Evolutionary conservation across 495 filamentous ascomycete genomes (phyloP).

Genomic region (Trichoderma orchidacearum): DNA sequence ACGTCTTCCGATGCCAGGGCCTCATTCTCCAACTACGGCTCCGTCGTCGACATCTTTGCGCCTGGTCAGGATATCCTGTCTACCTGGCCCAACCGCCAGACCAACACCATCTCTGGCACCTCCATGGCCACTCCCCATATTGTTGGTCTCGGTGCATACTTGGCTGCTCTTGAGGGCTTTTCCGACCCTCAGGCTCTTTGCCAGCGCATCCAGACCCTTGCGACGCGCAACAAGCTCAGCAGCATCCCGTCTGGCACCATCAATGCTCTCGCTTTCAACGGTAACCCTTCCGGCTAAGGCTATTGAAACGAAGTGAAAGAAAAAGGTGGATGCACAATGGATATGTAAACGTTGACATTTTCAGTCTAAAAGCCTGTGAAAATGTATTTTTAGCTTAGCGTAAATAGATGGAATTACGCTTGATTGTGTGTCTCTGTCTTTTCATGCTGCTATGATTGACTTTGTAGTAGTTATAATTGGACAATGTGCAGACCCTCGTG

Average conservation of each 20-base stretch:
- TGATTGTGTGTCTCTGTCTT: no score
- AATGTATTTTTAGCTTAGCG: no score
- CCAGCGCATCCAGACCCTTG: slow-evolving; percentile 24
- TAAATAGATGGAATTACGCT: no score
- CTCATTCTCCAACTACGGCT: slow-evolving; percentile 43
- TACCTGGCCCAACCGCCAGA: slow-evolving; percentile 33
- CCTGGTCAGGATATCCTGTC: slow-evolving; percentile 37
- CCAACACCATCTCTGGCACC: slow-evolving; percentile 55
- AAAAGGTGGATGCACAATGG: no score
- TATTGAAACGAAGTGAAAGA: neutral
- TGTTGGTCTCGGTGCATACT: slow-evolving; percentile 46
- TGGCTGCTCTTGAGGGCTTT: slow-evolving; percentile 32
- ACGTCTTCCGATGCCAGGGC: slow-evolving; percentile 28
- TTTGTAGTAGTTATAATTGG: no score
- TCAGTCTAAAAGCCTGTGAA: no score
- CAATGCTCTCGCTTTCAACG: slow-evolving; percentile 39
- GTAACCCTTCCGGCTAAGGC: slow-evolving; percentile 22
- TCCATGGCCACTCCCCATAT: slow-evolving; percentile 54
- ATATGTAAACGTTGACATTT: no score
- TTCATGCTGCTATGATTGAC: no score
- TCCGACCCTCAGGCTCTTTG: slow-evolving; percentile 33
- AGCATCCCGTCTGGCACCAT: slow-evolving; percentile 26
- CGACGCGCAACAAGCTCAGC: slow-evolving; percentile 18
- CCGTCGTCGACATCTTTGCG: slow-evolving; percentile 41
- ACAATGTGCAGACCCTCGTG: no score